phyloP scores from a whole-genome alignment of 1,284 basidiomycete genomes.

The Boletus smithii region DNA sequence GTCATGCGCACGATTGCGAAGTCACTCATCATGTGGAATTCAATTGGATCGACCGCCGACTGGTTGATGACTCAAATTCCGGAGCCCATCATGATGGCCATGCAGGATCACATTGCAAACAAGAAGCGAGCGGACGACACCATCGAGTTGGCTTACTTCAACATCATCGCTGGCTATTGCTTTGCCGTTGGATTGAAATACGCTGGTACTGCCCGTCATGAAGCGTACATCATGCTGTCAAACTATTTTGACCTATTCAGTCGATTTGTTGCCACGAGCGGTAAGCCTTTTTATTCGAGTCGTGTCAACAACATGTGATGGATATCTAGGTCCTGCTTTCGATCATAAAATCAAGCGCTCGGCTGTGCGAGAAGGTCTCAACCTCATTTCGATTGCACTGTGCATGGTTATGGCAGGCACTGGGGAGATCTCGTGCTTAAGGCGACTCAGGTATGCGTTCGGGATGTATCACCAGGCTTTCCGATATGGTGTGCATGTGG shows the following conservation, averaged over 20 bases:
- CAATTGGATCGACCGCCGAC: constrained; percentile 64
- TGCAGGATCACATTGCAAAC: constrained; percentile 47
- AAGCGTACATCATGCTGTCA: constrained; percentile 82
- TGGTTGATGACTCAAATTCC: constrained; percentile 85
- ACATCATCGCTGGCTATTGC: constrained; percentile 86
- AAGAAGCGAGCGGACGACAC: constrained; percentile 66
- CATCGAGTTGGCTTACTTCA: constrained; percentile 83
- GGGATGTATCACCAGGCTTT: constrained; percentile 83
- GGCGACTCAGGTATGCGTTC: constrained; percentile 86
- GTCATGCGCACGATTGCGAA: constrained; percentile 78
- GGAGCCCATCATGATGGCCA: constrained; percentile 55
- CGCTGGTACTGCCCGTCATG: constrained; percentile 86
- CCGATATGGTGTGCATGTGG: constrained; percentile 88
- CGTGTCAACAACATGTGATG: neutral
- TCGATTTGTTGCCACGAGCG: constrained; percentile 58
- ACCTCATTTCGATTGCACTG: constrained; percentile 80
- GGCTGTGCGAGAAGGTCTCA: constrained; percentile 85
- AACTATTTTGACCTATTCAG: constrained; percentile 79
- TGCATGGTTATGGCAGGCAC: constrained; percentile 96
- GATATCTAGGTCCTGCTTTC: constrained; percentile 60
- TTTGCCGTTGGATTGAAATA: constrained; percentile 91
- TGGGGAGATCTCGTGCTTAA: constrained; percentile 87
- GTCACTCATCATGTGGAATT: constrained; percentile 86
- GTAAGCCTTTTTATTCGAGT: constrained; percentile 38
- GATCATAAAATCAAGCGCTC: constrained; percentile 84